Conservation (phyloP, 495 filamentous ascomycete genomes). For the Penicillium pancosmium region DNA sequence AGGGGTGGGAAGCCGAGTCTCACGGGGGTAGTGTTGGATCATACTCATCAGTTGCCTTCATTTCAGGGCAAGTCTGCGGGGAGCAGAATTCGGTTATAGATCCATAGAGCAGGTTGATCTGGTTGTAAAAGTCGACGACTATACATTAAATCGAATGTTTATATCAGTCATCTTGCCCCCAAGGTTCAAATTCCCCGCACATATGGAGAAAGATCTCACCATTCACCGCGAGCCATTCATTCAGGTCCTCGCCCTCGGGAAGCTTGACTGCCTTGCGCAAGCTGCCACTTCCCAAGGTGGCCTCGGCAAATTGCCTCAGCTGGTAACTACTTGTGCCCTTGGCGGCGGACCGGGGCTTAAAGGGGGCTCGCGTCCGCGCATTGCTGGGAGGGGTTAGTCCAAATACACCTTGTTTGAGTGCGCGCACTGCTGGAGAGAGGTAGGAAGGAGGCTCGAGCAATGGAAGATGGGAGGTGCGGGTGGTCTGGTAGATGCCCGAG, state of each 20-base stretch:
- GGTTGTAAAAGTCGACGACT: conserved; percentile 99
- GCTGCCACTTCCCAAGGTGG: conserved; percentile 92
- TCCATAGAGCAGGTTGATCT: conserved; percentile 97
- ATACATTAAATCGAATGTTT: conserved; percentile 8
- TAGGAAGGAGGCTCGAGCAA: conserved; percentile 43
- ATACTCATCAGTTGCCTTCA: conserved; percentile 99
- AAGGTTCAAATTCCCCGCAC: not conserved
- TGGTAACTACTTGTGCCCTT: conserved; percentile 96
- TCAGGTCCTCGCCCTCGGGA: conserved; percentile 94
- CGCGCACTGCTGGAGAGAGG: conserved; percentile 45
- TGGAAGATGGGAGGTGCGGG: conserved; percentile 36
- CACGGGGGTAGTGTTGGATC: conserved; percentile 19
- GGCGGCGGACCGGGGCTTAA: conserved; percentile 84
- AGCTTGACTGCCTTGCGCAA: conserved; percentile 94
- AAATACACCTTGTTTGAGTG: conserved; percentile 39
- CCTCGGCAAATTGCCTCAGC: conserved; percentile 95
- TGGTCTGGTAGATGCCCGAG: conserved; percentile 32
- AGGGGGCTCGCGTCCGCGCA: conserved; percentile 84
- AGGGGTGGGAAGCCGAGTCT: not conserved
- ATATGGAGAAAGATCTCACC: conserved; percentile 50
- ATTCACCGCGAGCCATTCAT: conserved; percentile 98
- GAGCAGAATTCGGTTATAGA: conserved; percentile 99
- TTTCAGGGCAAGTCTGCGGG: conserved; percentile 93
- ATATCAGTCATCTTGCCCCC: conserved; percentile 8
- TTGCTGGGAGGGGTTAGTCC: conserved; percentile 68